These are phyloP conservation scores for Kondoa malvinella DNA, from an alignment of 768 basidiomycete genomes.

Conservation along the genomic window DNA sequence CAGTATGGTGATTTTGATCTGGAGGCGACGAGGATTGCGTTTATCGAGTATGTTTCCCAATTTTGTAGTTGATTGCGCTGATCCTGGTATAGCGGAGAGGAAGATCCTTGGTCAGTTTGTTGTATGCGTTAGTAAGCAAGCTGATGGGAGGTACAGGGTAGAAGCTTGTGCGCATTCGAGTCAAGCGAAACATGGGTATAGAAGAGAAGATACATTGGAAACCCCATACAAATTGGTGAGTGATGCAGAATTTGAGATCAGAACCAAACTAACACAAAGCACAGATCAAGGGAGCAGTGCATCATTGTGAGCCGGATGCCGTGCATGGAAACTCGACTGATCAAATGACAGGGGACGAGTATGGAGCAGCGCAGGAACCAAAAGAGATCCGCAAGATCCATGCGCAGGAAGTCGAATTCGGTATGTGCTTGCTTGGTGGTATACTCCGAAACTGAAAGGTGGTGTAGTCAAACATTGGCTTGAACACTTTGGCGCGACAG, in stretches of 20 bases:
- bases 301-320: slow-evolving; percentile 59
- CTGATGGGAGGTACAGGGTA: too few species aligned
- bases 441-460: not conserved
- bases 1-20: slow-evolving; percentile 21
- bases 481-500: not conserved
- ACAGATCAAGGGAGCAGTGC: slow-evolving; percentile 51
- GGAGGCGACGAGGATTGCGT: slow-evolving; percentile 9
- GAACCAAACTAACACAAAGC: slow-evolving; percentile 47
- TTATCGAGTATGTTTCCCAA: too few species aligned
- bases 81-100: too few species aligned
- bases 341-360: not conserved
- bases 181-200: slow-evolving; percentile 44
- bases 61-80: too few species aligned
- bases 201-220: slow-evolving; percentile 36
- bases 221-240: not conserved
- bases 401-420: slow-evolving; percentile 58
- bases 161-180: slow-evolving; percentile 24
- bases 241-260: not conserved
- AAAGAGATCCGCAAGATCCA: slow-evolving; percentile 64
- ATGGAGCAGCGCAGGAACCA: slow-evolving; percentile 37
- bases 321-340: slow-evolving; percentile 30
- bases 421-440: slow-evolving; percentile 48
- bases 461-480: not conserved
- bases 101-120: slow-evolving; percentile 26
- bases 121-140: too few species aligned